Conservation (phyloP, 805 yeast species). For the Ogataea saltuana region DNA sequence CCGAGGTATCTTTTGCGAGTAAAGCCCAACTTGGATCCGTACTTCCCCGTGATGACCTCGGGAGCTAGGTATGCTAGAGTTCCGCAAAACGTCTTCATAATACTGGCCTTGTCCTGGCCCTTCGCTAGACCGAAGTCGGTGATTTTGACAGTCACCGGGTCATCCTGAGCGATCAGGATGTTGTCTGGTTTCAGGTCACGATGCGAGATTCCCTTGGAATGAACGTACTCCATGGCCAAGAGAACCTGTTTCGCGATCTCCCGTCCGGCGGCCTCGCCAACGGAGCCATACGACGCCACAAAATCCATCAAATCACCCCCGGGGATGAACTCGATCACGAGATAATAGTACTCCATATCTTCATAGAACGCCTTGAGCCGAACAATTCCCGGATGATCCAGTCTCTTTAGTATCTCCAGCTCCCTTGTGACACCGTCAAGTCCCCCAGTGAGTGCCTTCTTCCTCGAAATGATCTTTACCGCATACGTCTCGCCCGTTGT, state of each 20-base stretch:
- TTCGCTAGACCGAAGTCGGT: conserved; percentile 97
- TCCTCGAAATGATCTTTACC: conserved; percentile 82
- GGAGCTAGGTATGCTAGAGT: conserved; percentile 97
- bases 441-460: conserved; percentile 74
- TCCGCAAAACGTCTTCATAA: conserved; percentile 96
- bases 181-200: conserved; percentile 97
- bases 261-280: conserved; percentile 87
- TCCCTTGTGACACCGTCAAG: conserved; percentile 84
- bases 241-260: conserved; percentile 84
- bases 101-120: conserved; percentile 76
- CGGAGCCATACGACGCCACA: conserved; percentile 87
- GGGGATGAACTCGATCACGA: conserved; percentile 93
- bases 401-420: conserved; percentile 70
- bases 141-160: conserved; percentile 87
- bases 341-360: conserved; percentile 74
- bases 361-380: conserved; percentile 81
- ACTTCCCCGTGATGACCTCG: conserved; percentile 70
- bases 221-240: conserved; percentile 84
- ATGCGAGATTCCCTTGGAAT: conserved; percentile 88
- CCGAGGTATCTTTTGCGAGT: conserved; percentile 33
- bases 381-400: conserved; percentile 86
- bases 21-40: conserved; percentile 36
- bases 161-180: conserved; percentile 84
- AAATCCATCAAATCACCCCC: conserved; percentile 99
- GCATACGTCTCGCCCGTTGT: conserved; percentile 85